Percentiles rank a stretch among this genome's conserved stretches.
phyloP scores from a whole-genome alignment of 352 stramenopile genomes.

The Pythium aquatile region DNA sequence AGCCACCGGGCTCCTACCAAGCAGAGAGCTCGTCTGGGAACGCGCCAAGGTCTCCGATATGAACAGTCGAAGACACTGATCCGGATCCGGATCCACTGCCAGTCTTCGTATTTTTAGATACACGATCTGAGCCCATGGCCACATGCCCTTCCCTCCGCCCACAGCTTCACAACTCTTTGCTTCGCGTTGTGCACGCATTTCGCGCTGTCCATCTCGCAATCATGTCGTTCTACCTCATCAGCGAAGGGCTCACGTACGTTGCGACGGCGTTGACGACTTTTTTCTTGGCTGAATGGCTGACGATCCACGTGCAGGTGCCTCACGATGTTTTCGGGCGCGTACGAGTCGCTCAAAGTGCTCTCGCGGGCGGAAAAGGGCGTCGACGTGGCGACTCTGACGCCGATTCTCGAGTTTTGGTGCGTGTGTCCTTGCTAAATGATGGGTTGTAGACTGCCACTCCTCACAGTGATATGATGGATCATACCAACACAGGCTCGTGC shows the following conservation, averaged over 20 bases:
- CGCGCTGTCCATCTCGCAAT: not conserved
- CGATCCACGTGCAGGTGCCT: conserved; percentile 35
- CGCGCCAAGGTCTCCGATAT: not conserved
- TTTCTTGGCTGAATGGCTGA: not conserved
- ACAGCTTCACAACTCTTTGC: not conserved
- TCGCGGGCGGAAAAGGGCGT: conserved; percentile 54
- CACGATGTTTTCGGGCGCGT: conserved; percentile 55
- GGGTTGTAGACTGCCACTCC: not conserved
- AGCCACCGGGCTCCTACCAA: not conserved
- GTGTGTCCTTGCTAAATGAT: not conserved
- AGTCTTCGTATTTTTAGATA: not conserved
- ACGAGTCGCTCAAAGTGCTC: conserved; percentile 72
- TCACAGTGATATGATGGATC: no score
- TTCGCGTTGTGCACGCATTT: not conserved
- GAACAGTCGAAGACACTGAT: not conserved
- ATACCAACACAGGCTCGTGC: conserved; percentile 43
- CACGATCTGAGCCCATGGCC: not conserved
- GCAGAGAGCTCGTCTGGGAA: not conserved
- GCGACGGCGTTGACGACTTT: not conserved
- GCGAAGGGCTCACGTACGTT: conserved; percentile 62
- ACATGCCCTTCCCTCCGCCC: not conserved
- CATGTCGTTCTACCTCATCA: conserved; percentile 76
- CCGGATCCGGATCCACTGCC: not conserved
- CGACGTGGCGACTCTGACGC: conserved; percentile 43
- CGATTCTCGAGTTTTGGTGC: conserved; percentile 67